Evolutionary conservation across 2,329 filamentous ascomycete genomes (phyloP), one percentile per base, ranked within the genome.

Genomic region (Ophiosphaerella narmari): DNA sequence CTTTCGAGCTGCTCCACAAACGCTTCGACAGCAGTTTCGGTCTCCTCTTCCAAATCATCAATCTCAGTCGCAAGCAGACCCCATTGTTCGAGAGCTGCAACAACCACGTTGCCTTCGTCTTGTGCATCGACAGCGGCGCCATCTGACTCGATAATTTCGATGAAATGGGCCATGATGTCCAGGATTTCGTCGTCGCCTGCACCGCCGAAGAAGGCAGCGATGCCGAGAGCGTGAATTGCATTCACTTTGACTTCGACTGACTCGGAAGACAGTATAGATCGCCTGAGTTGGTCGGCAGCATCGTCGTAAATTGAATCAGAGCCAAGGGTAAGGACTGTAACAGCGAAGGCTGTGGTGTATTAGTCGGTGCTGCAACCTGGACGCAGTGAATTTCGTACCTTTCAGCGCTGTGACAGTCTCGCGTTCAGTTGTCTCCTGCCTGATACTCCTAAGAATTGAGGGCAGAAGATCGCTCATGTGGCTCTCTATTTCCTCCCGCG

Each of bases 1-100:
- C 88, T 91, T 52, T 92, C 86, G 14, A 96, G 86, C 72, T 96
- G 91, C 40, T 96, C 91, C 36, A 90, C 86, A 61, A 96, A 91
- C 2, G 87, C 86, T 45, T 94, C 88, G 62, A 94, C 82, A 13
- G 89, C 87, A 24, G 84, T 76, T 56, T 90, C 86, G 29, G 87
- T 90, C 52, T 86, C 80, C 13, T 83, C 81, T 59, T 89, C 85
- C 37, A 91, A 79, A 62, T 93, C 89, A 3, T 91, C 87, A 6
- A 93, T 77, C 52, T 89, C 84, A 4, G 88, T 91, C 5, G 88
- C 89, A 5, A 95, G 81, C 57, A 93, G 88, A 1, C 87, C 87
- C 89, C 90, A 96, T 50, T 87, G 85, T 57, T 88, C 82, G 1
- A 95, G 77, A 0, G 90, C 89, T 0, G 90, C 88, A 3, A 84